A percentile compares a stretch with the other conserved stretches of the same genome.
These are phyloP conservation scores for Puccinia coronata DNA, from an alignment of 1,284 basidiomycete species.

Conservation along the genomic window DNA sequence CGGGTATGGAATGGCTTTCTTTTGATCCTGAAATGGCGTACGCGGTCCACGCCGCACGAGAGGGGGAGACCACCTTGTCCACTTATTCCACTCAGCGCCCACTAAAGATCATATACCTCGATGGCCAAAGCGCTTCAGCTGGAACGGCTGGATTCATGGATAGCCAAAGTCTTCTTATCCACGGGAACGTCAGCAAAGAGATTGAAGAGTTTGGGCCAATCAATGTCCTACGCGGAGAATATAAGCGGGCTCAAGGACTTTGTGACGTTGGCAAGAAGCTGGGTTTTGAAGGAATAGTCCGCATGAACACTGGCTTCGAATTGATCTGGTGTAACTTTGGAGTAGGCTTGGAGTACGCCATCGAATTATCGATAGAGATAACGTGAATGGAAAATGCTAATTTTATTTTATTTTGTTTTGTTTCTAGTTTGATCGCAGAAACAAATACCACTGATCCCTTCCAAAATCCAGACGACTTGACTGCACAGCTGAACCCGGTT, in stretches of 20 bases:
- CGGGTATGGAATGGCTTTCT: constrained; percentile 60
- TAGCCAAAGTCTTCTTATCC: constrained; percentile 61
- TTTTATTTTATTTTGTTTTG: background rate
- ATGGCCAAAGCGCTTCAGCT: constrained; percentile 61
- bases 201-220: background rate
- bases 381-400: background rate
- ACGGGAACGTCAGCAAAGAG: constrained; percentile 54
- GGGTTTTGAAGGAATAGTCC: constrained; percentile 51
- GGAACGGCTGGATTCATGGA: constrained; percentile 60
- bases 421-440: background rate
- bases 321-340: constrained; percentile 52
- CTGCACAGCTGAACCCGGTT: constrained; percentile 1
- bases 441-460: constrained; percentile 41
- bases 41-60: background rate
- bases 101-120: constrained; percentile 62
- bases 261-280: constrained; percentile 45
- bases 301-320: constrained; percentile 53
- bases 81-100: constrained; percentile 60
- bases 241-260: constrained; percentile 49
- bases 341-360: constrained; percentile 42
- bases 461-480: background rate
- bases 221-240: constrained; percentile 12
- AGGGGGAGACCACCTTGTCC: constrained; percentile 53
- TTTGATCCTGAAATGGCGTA: constrained; percentile 62
- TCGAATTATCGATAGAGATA: background rate